Base-by-base conservation (phyloP, 192 early-diverging fungal species). In the Lunasporangiospora selenospora region DNA sequence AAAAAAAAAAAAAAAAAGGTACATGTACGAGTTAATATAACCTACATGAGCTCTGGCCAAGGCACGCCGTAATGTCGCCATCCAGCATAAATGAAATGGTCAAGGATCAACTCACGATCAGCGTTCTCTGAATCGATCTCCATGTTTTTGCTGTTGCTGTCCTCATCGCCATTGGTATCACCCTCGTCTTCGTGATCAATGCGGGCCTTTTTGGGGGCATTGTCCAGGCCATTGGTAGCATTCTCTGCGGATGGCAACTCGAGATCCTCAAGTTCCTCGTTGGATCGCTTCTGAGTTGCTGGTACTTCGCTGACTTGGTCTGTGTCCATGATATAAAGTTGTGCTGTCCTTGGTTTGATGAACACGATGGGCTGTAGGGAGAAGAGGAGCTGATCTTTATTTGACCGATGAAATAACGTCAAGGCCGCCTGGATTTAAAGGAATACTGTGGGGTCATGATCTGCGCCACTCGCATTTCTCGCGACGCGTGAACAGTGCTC, bases 241-340 rank as follows among this genome's bases (percentile, higher is more conserved):
- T 51, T 55, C 9, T 18, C 43, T 31, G 41, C 3, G 27, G 50
- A 21, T 32, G 23, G 44, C 8, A 3, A 16, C 3, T 8, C 18
- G 2, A 18, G 48, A 54, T 64, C 62, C 21, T 53, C 42, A 0
- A 21, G 13, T 18, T 48, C 38, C 16, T 66, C 47, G 33, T 52
- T 57, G 19, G 30, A 11, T 29, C 64, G 26, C 40, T 66, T 66
- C n/a, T n/a, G n/a, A n/a, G n/a, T n/a, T n/a, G n/a, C n/a, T n/a
- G n/a, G n/a, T n/a, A n/a, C n/a, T n/a, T n/a, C n/a, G n/a, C n/a
- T n/a, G n/a, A n/a, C n/a, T n/a, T n/a, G n/a, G n/a, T n/a, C n/a
- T n/a, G n/a, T n/a, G n/a, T n/a, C n/a, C n/a, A n/a, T n/a, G n/a
- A n/a, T n/a, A n/a, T n/a, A n/a, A n/a, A n/a, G n/a, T n/a, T n/a